Evolutionary conservation across 1,284 basidiomycete species (phyloP), one percentile per base, ranked within the genome.

Genomic region (Heterobasidion occidentale): DNA sequence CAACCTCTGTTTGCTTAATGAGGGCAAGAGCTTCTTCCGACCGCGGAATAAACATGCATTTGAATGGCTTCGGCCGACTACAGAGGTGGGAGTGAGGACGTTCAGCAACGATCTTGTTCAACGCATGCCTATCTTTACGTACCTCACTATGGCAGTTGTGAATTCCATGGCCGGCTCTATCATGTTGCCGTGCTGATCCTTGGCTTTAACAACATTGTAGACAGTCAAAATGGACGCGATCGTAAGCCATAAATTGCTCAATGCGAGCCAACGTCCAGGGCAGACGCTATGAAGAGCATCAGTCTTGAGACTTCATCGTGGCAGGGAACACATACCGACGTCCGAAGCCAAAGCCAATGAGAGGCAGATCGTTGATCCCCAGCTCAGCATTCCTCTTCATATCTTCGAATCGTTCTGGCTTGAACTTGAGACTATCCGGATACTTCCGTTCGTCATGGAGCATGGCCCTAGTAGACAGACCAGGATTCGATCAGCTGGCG

Each of bases 171-270:
- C 64, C 11, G 74, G 75, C 56, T 70, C 71, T 44, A 77, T 71
- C n/a, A 64, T 62, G 36, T 65, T 60, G 2, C 78, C 78, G n/a
- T 71, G 65, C 52, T 70, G 69, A 55, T 76, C 76, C 12, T 71
- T 54, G 9, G 72, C 66, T 61, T 72, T 74, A 44, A 65, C 58
- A 36, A 80, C 73, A 52, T 73, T 64, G 61, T 75, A 77, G 11
- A 73, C 71, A 7, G 74, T 64, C 36, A 81, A 60, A 36, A 77
- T 69, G 2, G 74, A 75, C 45, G 76, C 77, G 34, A 79, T 67
- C 14, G 72, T 65, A 51, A 80, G 74, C 74, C 76, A 81, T 17
- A 81, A 59, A 15, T 74, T 70, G 59, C 78, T 76, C 56, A 74
- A 71, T 53, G 55, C 55, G n/a, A 80, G 67, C 66, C 71, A 72